Evolutionary conservation across 2,329 filamentous ascomycete species (phyloP).

Genomic region (Botrytis byssoidea): DNA sequence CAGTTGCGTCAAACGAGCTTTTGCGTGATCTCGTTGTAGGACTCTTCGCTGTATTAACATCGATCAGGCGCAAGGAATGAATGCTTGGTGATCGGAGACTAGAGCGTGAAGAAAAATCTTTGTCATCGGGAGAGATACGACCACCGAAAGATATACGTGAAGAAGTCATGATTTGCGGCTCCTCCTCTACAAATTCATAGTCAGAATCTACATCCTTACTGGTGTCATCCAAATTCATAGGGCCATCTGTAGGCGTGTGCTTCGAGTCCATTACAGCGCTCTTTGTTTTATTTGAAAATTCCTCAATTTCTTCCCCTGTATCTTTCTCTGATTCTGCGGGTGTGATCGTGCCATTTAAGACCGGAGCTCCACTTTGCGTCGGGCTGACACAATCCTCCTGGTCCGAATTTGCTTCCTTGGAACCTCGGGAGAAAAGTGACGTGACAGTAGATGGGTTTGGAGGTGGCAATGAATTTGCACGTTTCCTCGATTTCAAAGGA

Average conservation of each 20-base stretch:
- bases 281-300: constrained; percentile 16
- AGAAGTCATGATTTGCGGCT: constrained; percentile 40
- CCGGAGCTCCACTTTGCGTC: constrained; percentile 9
- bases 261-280: constrained; percentile 23
- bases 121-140: constrained; percentile 33
- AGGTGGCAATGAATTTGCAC: constrained; percentile 37
- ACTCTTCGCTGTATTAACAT: constrained; percentile 34
- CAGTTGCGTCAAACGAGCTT: constrained; percentile 28
- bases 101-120: constrained; percentile 29
- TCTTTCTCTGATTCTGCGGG: constrained; percentile 17
- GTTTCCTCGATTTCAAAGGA: constrained; percentile 29
- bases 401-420: not conserved
- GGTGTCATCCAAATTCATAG: constrained; percentile 29
- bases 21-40: constrained; percentile 28
- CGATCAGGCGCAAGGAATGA: constrained; percentile 39
- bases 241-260: constrained; percentile 27
- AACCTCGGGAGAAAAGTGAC: constrained; percentile 27
- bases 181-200: constrained; percentile 35
- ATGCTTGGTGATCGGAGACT: constrained; percentile 33
- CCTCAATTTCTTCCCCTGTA: constrained; percentile 9
- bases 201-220: constrained; percentile 30
- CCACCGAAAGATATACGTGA: constrained; percentile 38
- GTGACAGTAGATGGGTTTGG: constrained; percentile 28
- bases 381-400: constrained; percentile 1
- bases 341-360: constrained; percentile 15